Conservation (phyloP, 1,284 basidiomycete genomes). For the Fistulina hepatica region DNA sequence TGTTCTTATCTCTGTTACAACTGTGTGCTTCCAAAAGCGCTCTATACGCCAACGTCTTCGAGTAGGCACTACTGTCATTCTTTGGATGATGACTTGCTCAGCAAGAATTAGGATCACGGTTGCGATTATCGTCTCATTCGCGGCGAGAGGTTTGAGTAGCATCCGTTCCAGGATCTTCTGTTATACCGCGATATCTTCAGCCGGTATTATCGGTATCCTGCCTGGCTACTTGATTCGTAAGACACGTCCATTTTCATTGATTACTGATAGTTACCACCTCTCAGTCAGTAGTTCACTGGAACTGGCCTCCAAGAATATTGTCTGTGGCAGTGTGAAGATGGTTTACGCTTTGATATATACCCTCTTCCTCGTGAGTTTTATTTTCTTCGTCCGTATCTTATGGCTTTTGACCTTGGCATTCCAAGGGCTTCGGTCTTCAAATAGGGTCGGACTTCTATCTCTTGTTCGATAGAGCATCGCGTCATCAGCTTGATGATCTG, state of each 20-base stretch:
- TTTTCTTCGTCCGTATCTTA: slow-evolving; percentile 10
- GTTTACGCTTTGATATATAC: slow-evolving; percentile 85
- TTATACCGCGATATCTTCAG: slow-evolving; percentile 78
- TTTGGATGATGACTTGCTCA: slow-evolving; percentile 13
- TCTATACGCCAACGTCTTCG: slow-evolving; percentile 80
- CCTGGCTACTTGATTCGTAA: slow-evolving; percentile 75
- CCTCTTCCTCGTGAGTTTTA: slow-evolving; percentile 52
- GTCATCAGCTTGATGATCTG: slow-evolving; percentile 40
- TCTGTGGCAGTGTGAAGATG: slow-evolving; percentile 83
- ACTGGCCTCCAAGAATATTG: slow-evolving; percentile 79
- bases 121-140: slow-evolving; percentile 72
- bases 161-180: slow-evolving; percentile 70
- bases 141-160: slow-evolving; percentile 67
- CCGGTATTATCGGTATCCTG: slow-evolving; percentile 72
- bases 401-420: slow-evolving; percentile 5
- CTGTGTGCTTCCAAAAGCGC: slow-evolving; percentile 61
- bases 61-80: slow-evolving; percentile 41
- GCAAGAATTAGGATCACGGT: slow-evolving; percentile 54
- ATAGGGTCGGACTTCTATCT: slow-evolving; percentile 83
- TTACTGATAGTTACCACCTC: slow-evolving; percentile 12
- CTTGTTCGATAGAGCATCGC: slow-evolving; percentile 55
- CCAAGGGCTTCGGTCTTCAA: slow-evolving; percentile 73
- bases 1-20: slow-evolving; percentile 57
- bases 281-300: slow-evolving; percentile 79
- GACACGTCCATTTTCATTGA: slow-evolving; percentile 20